Base-by-base conservation (phyloP, 2,329 filamentous ascomycete species). In the Diaporthe destruens region DNA sequence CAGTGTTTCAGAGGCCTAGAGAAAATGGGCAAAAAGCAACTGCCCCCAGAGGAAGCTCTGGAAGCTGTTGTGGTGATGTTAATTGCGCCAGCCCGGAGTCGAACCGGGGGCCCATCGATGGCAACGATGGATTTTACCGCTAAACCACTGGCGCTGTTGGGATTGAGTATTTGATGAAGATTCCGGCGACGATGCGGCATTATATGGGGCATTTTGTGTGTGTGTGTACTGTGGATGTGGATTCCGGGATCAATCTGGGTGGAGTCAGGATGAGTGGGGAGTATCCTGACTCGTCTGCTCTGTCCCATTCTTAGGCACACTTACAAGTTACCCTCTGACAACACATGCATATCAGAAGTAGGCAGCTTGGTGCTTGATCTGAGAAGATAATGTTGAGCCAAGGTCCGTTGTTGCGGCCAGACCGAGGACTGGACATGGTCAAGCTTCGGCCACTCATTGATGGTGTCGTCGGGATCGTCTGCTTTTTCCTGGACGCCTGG, bases 81-180 rank as follows among this genome's bases (percentile, higher is more conserved):
- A n/a, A 25, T 47, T 69, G 66, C 66, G 66, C 66, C 77, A 81
- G 80, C 82, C 82, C 81, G 77, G 82, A 84, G 84, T 84, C 82
- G 82, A 84, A 84, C 83, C 77, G 82, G 83, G 83, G 82, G 81
- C 83, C 81, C 82, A 82, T 84, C 83, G 82, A 84, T 84, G 83
- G 83, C 82, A 84, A 84, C 82, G 82, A 84, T 82, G 81, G 81
- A 84, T 84, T 84, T 83, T 84, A 84, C 82, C 83, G 84, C 82
- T 84, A 84, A 84, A 84, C 82, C 82, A 84, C 81, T 82, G 76
- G 66, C 66, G 66, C 65, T 68, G 42, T 65, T 65, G 29, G 6
- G 0, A 9, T 39, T 36, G 1, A 11, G 20, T 65, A 44, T 25
- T 51, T 65, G 44, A 36, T 51, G 61, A 51, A 36, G 32, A 20